Evolutionary conservation across 257 asterid genomes (phyloP).

Genomic region (Solanum chaucha): DNA sequence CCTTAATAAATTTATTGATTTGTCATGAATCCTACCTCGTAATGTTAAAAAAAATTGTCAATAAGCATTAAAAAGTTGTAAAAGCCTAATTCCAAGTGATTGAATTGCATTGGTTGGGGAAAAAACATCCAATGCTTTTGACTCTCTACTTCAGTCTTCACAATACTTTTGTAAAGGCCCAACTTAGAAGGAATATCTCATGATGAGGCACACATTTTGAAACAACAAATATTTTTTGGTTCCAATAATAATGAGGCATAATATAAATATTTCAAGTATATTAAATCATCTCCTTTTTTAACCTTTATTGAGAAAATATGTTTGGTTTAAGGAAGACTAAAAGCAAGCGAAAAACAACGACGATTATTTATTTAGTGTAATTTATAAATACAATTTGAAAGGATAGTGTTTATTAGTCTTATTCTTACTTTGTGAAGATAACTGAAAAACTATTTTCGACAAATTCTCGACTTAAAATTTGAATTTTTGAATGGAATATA

Average conservation of each 20-base stretch:
- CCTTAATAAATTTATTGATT: neutral
- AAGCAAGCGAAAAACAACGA: neutral
- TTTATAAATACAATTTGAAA: too few species aligned
- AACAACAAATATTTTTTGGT: neutral
- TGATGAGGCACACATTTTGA: neutral
- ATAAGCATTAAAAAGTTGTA: neutral
- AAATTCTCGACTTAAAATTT: neutral
- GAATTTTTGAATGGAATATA: neutral
- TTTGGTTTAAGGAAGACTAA: neutral
- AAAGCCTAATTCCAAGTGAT: slow-evolving; percentile 50
- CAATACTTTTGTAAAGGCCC: neutral
- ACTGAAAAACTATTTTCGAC: neutral
- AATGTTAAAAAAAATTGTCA: neutral
- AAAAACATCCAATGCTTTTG: slow-evolving; percentile 30
- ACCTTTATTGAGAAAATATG: neutral
- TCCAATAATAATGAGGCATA: neutral
- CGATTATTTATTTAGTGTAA: too few species aligned
- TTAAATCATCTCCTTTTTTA: neutral
- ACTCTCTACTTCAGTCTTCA: neutral
- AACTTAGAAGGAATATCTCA: neutral
- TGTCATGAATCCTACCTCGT: neutral
- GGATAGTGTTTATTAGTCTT: too few species aligned
- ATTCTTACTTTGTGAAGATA: neutral
- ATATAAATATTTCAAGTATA: neutral
- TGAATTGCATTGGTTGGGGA: neutral